Evolutionary conservation across 1,139 yeast species (phyloP).

Genomic region (Blastobotrys malaysiensis): DNA sequence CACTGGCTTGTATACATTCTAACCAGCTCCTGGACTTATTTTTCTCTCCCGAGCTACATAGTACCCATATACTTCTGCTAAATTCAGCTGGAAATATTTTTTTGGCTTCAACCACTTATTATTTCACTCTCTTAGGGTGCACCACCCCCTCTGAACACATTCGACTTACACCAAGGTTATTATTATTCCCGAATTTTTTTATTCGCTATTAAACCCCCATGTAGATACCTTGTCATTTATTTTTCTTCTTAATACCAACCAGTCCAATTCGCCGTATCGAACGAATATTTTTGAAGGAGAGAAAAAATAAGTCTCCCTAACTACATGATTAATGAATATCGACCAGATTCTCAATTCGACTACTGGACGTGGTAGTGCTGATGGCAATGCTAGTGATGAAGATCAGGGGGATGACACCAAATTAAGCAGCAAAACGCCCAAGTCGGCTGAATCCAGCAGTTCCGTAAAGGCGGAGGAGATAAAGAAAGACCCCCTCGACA

Average conservation of each 20-base stretch:
- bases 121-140: neutral
- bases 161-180: neutral
- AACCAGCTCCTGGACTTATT: neutral
- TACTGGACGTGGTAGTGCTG: conserved; percentile 5
- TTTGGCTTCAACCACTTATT: neutral
- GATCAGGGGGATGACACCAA: neutral
- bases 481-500: neutral
- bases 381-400: conserved; percentile 1
- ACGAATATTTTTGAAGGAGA: neutral
- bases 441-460: neutral
- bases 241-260: neutral
- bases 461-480: neutral
- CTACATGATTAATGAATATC: conserved; percentile 23
- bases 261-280: neutral
- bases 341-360: conserved; percentile 19
- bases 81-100: neutral
- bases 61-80: neutral
- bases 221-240: neutral
- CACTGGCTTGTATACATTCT: conserved; percentile 3
- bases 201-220: neutral
- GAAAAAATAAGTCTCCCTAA: neutral
- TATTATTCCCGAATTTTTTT: neutral
- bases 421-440: neutral
- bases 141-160: neutral
- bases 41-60: neutral